Base-by-base conservation (phyloP, 1,284 basidiomycete species). In the Tremellales sp. region DNA sequence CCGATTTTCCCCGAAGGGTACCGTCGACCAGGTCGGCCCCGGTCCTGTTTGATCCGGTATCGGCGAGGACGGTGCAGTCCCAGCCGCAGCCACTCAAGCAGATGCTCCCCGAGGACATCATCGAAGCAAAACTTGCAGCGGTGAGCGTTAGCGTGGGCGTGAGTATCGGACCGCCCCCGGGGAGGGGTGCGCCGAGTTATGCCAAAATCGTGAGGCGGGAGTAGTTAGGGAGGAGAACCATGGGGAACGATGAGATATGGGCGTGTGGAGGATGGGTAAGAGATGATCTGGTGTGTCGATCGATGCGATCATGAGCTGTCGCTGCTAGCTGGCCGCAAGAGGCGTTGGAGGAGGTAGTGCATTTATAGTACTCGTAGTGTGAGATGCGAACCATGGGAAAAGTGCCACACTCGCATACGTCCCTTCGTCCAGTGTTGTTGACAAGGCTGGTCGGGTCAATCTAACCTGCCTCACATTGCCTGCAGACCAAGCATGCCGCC, bases 131-230 rank as follows among this genome's bases (percentile, higher is more conserved):
- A 28, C 40, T 70, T 22, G 60, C 59, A 13, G 62, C 60, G 7
- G 45, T 70, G n/a, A 57, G 45, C 28, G 34, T 70, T 40, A 63
- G 43, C 45, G 45, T 57, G 32, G 63, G 65, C 9, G 58, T 68
- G 7, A 45, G 40, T 40, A 62, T 60, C 36, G 65, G 58, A 24
- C 63, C 55, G 3, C 48, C 56, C 5, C 54, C 53, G 1, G 48
- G 42, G 18, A 36, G 26, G 14, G 40, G 43, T 16, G 53, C 54
- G 33, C 58, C 65, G 25, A 63, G 60, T 38, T 71, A 71, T 55
- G 68, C 68, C 27, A 69, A 67, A 53, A 60, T 68, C 24, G 64
- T 69, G n/a, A 48, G 64, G 36, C 46, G 66, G 43, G 68, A 71
- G 40, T 66, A 56, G 45, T 25, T 27, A 13, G 32, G 21, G 34